These are phyloP conservation scores for Salix purpurea DNA, from an alignment of 345 rosid genomes.

Conservation along the genomic window DNA sequence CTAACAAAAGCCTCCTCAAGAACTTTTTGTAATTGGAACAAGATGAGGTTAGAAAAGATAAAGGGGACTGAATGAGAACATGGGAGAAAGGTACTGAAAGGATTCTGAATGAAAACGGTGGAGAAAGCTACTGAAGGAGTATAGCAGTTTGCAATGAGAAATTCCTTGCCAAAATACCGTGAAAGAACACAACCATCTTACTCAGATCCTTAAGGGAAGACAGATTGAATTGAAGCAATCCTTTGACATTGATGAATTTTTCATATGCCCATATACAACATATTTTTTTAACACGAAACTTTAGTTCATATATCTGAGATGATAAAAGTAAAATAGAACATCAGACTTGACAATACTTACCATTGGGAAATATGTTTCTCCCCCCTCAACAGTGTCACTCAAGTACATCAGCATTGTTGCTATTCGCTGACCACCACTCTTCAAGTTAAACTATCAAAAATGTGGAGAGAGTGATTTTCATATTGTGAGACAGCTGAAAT, in stretches of 20 bases:
- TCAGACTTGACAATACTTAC: slow-evolving; percentile 33
- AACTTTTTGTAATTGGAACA: neutral
- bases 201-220: neutral
- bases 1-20: neutral
- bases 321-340: neutral
- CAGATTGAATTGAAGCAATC: neutral
- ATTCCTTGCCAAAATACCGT: neutral
- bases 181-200: neutral
- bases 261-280: neutral
- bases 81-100: neutral
- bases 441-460: slow-evolving; percentile 63
- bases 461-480: neutral
- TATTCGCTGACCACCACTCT: slow-evolving; percentile 88
- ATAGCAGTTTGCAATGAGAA: neutral
- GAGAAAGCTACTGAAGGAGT: neutral
- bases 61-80: neutral
- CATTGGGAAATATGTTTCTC: slow-evolving; percentile 94
- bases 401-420: slow-evolving; percentile 95
- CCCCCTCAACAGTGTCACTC: slow-evolving; percentile 84
- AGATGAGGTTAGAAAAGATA: neutral
- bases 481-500: neutral
- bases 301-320: neutral
- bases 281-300: neutral
- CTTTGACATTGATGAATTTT: neutral
- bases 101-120: neutral